phyloP scores from a whole-genome alignment of 495 filamentous ascomycete species.

The Thozetella sp. region DNA sequence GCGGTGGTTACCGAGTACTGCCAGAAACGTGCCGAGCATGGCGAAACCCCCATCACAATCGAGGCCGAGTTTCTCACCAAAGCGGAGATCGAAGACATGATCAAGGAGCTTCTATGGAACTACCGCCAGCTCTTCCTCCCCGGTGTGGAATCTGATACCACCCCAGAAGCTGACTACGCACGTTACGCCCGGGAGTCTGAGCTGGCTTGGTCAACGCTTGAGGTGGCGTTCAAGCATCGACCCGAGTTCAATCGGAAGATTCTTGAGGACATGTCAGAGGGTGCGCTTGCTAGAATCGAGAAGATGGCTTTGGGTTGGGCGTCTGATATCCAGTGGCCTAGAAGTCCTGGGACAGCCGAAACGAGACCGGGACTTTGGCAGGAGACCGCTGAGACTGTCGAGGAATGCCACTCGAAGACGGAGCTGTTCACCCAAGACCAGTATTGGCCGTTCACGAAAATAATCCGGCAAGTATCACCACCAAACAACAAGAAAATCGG shows the following conservation, averaged over 20 bases:
- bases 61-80: constrained; percentile 22
- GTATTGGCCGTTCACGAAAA: constrained; percentile 32
- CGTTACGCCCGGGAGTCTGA: constrained; percentile 14
- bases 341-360: neutral
- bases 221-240: constrained; percentile 18
- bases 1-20: constrained; percentile 26
- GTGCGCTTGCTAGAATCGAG: constrained; percentile 14
- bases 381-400: constrained; percentile 22
- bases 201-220: constrained; percentile 20
- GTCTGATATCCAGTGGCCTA: neutral
- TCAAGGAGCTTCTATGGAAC: constrained; percentile 25
- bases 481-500: too few species aligned
- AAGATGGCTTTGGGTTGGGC: constrained; percentile 10
- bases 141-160: constrained; percentile 8
- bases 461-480: constrained; percentile 24
- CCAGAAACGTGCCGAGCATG: constrained; percentile 16
- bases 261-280: constrained; percentile 17
- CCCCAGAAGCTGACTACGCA: constrained; percentile 13
- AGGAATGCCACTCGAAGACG: constrained; percentile 25
- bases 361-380: constrained; percentile 21
- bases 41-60: constrained; percentile 17
- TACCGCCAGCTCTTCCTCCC: constrained; percentile 21
- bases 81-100: constrained; percentile 17
- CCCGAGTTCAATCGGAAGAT: constrained; percentile 14
- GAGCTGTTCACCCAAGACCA: constrained; percentile 23